Evolutionary conservation across 352 stramenopile species (phyloP).

Genomic region (Globisporangium iwayamae): DNA sequence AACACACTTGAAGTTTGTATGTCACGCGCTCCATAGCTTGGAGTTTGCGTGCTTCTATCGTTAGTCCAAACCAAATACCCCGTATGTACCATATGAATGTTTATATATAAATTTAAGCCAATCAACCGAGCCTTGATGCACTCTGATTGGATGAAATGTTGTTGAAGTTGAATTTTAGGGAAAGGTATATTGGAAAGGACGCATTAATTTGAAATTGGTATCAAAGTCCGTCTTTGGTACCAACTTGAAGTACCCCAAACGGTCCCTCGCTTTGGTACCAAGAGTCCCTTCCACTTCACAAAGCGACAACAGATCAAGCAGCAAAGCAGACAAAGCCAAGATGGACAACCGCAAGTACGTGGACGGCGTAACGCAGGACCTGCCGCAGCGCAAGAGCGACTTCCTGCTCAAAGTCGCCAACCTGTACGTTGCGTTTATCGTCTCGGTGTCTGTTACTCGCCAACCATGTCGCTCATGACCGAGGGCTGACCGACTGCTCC

Average conservation of each 20-base stretch:
- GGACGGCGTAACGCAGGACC: constrained; percentile 46
- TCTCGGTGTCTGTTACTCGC: neutral
- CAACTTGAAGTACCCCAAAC: neutral
- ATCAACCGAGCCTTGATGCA: no score
- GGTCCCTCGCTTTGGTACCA: neutral
- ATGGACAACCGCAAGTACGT: constrained; percentile 67
- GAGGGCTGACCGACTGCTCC: neutral
- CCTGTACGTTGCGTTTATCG: constrained; percentile 29
- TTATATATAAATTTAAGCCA: no score
- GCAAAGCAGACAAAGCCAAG: neutral
- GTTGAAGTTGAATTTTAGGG: neutral
- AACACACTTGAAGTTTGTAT: neutral
- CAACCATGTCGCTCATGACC: neutral
- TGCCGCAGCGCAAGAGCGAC: constrained; percentile 35
- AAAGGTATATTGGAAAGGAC: no score
- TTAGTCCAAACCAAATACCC: no score
- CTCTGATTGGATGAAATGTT: no score
- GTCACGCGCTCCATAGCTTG: neutral
- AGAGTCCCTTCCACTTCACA: neutral
- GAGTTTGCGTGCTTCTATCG: no score
- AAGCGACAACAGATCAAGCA: neutral
- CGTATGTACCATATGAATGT: no score
- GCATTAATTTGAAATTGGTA: no score
- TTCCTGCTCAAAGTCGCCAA: constrained; percentile 42
- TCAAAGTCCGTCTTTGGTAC: neutral